Base-by-base conservation (phyloP, 371 early-diverging fungal genomes). In the Batkoa obscura region DNA sequence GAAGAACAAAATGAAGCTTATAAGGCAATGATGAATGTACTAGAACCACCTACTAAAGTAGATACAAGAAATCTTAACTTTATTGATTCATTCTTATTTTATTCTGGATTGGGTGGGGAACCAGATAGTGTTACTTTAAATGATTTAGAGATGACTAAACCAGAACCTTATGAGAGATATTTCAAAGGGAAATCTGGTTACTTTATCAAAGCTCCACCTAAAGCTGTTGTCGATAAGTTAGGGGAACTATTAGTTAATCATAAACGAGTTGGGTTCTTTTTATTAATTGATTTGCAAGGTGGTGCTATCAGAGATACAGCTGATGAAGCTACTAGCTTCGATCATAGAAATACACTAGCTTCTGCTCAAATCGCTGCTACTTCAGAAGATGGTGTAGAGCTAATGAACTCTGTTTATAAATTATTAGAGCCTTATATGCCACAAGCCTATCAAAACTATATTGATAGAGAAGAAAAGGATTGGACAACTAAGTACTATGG, bases 401-500 rank as follows among this genome's bases (percentile, higher is more conserved):
- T 50, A 35, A 35, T 30, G 15, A 30, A 50, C 34, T 12, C 17
- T 0, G 51, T 50, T 6, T 30, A 50, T 35, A 35, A 50, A 3
- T 3, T 30, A 3, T 5, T 54, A 13, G 6, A 54, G 32, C 39
- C 39, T 8, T 12, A 54, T 5, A 39, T 54, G 17, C 9, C 6
- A 15, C 23, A 17, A 9, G 56, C 17, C 4, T 43, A 55, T 41
- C 39, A 38, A n/a, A 55, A 55, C 43, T 55, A 55, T 35, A 43
- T 41, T 4, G 43, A 55, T 36, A 33, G 9, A 12, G 15, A 43
- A 6, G n/a, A 31, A n/a, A 17, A 56, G 9, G 33, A 56, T 33
- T 38, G 15, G 3, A 9, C 33, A 32, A 43, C 50, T 2, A 49
- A 48, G 41, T 71, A 69, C 58, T 71, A 67, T 55, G 69, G 66